These are phyloP conservation scores for Musa itinerans DNA, from an alignment of 176 grass and related monocot genomes.

Conservation along the genomic window DNA sequence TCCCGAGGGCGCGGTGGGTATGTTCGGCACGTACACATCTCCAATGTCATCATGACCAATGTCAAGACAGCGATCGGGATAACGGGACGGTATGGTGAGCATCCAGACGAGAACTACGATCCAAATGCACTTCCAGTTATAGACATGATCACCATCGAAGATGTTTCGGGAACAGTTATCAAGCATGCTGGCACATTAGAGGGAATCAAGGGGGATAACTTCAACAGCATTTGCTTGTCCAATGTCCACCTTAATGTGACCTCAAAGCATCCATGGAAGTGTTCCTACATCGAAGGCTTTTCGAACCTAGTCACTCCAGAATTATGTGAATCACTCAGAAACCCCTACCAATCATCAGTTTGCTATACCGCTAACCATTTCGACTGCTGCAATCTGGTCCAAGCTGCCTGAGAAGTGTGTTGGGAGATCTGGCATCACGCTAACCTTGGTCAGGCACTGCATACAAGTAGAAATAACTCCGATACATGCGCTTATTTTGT, in stretches of 20 bases:
- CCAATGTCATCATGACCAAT: constrained; percentile 61
- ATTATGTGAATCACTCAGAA: constrained; percentile 62
- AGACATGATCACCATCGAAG: constrained; percentile 65
- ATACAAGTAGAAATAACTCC: not conserved
- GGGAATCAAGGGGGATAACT: constrained; percentile 76
- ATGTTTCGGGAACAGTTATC: constrained; percentile 48
- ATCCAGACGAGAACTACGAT: constrained; percentile 75
- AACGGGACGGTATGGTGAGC: constrained; percentile 56
- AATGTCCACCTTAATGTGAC: constrained; percentile 63
- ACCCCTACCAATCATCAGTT: constrained; percentile 28
- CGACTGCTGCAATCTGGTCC: not conserved
- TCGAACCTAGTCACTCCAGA: constrained; percentile 76
- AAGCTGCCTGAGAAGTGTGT: not conserved
- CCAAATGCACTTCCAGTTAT: constrained; percentile 59
- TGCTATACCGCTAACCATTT: constrained; percentile 38
- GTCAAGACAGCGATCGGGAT: constrained; percentile 84
- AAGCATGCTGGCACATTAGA: constrained; percentile 56
- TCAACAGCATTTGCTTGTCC: constrained; percentile 78
- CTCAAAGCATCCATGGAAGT: constrained; percentile 70
- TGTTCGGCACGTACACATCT: constrained; percentile 56
- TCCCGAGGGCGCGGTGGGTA: constrained; percentile 80
- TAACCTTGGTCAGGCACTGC: not conserved
- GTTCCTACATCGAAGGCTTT: constrained; percentile 72
- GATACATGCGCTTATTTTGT: constrained; percentile 1
- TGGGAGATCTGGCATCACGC: not conserved